These are phyloP conservation scores for Cladosporium phlei DNA, from an alignment of 2,329 filamentous ascomycete species.

Conservation along the genomic window DNA sequence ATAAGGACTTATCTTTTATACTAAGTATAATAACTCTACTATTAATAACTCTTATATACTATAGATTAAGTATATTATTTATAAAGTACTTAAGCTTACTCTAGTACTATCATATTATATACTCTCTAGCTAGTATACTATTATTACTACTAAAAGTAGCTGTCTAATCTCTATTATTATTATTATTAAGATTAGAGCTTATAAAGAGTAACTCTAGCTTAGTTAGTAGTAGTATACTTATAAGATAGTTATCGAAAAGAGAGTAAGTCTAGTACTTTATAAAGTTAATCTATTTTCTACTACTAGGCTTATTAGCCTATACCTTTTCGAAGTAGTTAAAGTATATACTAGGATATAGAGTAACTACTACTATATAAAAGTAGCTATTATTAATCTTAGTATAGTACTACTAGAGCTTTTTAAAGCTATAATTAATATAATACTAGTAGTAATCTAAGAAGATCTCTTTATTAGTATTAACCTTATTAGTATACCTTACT, in stretches of 20 bases:
- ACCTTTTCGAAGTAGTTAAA: not conserved
- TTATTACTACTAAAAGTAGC: not conserved
- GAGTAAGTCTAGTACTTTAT: not conserved
- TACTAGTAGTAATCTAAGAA: not conserved
- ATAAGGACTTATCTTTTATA: not conserved
- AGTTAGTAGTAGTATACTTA: not conserved
- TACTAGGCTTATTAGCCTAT: not conserved
- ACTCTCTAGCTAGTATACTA: not conserved
- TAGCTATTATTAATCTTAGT: not conserved
- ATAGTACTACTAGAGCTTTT: not conserved
- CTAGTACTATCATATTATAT: not conserved
- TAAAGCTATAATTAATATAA: not conserved
- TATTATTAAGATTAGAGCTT: not conserved
- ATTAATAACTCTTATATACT: too few relatives aligned
- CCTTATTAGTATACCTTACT: not conserved
- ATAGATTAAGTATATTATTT: not conserved
- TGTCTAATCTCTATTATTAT: not conserved
- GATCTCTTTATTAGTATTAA: not conserved
- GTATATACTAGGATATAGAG: not conserved
- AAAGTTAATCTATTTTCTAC: not conserved
- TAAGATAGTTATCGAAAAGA: not conserved
- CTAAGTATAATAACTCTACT: not conserved
- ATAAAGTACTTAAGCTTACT: not conserved
- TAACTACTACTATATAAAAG: not conserved
- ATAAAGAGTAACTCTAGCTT: not conserved